These are phyloP conservation scores for Medicago truncatula DNA, from an alignment of 306 rosid genomes.

Conservation along the genomic window DNA sequence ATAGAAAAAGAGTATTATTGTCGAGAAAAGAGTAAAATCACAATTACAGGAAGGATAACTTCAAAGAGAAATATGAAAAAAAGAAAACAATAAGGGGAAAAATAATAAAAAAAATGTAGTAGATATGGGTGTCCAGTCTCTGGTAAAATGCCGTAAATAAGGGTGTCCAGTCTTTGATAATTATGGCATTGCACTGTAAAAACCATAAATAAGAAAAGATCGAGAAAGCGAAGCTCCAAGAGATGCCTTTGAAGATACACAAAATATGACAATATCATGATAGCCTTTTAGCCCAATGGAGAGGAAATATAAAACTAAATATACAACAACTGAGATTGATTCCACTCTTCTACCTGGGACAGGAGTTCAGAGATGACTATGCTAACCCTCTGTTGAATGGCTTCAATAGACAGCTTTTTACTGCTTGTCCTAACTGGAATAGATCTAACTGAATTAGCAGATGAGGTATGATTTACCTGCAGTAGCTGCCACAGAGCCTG, in stretches of 20 bases:
- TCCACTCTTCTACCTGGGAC: slow-evolving; percentile 80
- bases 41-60: slow-evolving; percentile 24
- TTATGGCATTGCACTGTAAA: slow-evolving; percentile 19
- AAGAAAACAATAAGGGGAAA: not conserved
- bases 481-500: slow-evolving; percentile 98
- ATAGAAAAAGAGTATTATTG: slow-evolving; percentile 1
- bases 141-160: slow-evolving; percentile 14
- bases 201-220: slow-evolving; percentile 28
- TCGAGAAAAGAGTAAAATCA: slow-evolving; percentile 19
- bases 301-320: slow-evolving; percentile 17
- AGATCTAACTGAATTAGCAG: slow-evolving; percentile 58
- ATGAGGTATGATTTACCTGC: slow-evolving; percentile 76
- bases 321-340: slow-evolving; percentile 33
- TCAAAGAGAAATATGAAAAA: slow-evolving; percentile 16
- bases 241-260: slow-evolving; percentile 25
- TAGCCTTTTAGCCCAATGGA: slow-evolving; percentile 29
- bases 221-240: slow-evolving; percentile 27
- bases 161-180: not conserved
- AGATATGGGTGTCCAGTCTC: slow-evolving; percentile 2
- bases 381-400: slow-evolving; percentile 86
- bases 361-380: slow-evolving; percentile 87
- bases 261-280: slow-evolving; percentile 26
- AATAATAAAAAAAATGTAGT: not conserved
- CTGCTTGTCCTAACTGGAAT: slow-evolving; percentile 45
- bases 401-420: slow-evolving; percentile 72